Conservation (phyloP, 371 early-diverging fungal genomes). For the Thermomucor indicae-seudaticae region DNA sequence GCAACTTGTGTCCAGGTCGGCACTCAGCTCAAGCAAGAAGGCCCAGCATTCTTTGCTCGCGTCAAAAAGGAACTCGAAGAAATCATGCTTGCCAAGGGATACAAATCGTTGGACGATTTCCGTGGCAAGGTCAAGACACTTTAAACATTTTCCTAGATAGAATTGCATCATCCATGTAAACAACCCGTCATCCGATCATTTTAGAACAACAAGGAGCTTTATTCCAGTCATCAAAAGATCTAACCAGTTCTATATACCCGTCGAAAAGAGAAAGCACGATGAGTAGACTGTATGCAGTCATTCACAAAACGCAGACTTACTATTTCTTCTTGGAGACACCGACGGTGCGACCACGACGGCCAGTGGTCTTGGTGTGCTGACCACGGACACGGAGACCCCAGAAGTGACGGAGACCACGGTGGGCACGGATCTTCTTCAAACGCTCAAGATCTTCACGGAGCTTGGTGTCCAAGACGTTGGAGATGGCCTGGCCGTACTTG, state of each 20-base stretch:
- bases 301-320: too few species aligned
- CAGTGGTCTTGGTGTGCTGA: conserved; percentile 98
- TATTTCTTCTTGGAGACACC: conserved; percentile 98
- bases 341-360: conserved; percentile 95
- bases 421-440: conserved; percentile 94
- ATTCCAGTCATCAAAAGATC: too few species aligned
- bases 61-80: conserved; percentile 40
- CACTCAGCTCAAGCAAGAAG: conserved; percentile 46
- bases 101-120: conserved; percentile 43
- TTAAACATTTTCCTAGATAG: conserved; percentile 15
- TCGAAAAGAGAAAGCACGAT: too few species aligned
- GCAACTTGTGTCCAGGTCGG: conserved; percentile 48
- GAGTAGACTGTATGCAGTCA: too few species aligned
- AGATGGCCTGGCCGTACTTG: conserved; percentile 90
- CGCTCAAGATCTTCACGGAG: conserved; percentile 96
- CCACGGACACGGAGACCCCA: conserved; percentile 95
- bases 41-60: conserved; percentile 38
- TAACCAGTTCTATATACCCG: too few species aligned
- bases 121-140: conserved; percentile 51
- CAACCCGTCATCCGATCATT: too few species aligned
- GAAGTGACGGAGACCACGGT: conserved; percentile 95
- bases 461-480: conserved; percentile 94
- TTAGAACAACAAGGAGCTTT: too few species aligned
- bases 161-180: too few species aligned
- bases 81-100: conserved; percentile 44